Evolutionary conservation across 2,329 filamentous ascomycete species (phyloP).

Genomic region (Fusarium sp.): DNA sequence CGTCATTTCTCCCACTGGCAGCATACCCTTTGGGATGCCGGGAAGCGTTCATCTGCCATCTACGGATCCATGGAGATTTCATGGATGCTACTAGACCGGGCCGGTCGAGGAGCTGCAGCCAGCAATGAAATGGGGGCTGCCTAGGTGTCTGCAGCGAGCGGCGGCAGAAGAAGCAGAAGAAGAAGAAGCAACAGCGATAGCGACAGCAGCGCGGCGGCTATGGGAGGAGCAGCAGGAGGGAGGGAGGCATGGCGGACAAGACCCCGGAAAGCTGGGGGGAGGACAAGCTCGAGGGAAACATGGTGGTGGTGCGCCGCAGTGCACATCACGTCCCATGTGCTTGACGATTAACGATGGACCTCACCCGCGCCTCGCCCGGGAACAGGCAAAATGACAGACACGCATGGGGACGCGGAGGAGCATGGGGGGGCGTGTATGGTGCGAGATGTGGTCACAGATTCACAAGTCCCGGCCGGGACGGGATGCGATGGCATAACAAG

Average conservation of each 20-base stretch:
- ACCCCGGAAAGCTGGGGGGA: constrained; percentile 27
- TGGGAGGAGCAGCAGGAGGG: constrained; percentile 17
- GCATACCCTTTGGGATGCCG: neutral
- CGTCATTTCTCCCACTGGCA: constrained; percentile 13
- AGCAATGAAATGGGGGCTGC: constrained; percentile 26
- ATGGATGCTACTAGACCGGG: constrained; percentile 39
- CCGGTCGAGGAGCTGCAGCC: constrained; percentile 38
- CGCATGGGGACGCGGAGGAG: constrained; percentile 25
- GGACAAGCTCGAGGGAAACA: constrained; percentile 16
- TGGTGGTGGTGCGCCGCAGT: constrained; percentile 24
- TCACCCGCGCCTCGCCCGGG: constrained; percentile 48
- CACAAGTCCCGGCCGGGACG: constrained; percentile 37
- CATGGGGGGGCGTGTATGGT: constrained; percentile 38
- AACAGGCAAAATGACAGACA: constrained; percentile 41
- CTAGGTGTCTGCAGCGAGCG: constrained; percentile 18
- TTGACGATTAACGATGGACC: constrained; percentile 28
- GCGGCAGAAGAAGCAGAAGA: constrained; percentile 27
- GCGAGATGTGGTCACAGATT: constrained; percentile 33
- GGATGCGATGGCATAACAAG: constrained; percentile 39
- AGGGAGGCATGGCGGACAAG: constrained; percentile 17
- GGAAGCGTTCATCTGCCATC: constrained; percentile 40
- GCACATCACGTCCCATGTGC: constrained; percentile 6
- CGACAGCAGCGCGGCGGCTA: constrained; percentile 29
- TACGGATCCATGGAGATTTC: constrained; percentile 40
- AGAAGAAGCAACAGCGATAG: constrained; percentile 18